Evolutionary conservation across 192 early-diverging fungal genomes (phyloP).

Genomic region (Paraglomus brasilianum): DNA sequence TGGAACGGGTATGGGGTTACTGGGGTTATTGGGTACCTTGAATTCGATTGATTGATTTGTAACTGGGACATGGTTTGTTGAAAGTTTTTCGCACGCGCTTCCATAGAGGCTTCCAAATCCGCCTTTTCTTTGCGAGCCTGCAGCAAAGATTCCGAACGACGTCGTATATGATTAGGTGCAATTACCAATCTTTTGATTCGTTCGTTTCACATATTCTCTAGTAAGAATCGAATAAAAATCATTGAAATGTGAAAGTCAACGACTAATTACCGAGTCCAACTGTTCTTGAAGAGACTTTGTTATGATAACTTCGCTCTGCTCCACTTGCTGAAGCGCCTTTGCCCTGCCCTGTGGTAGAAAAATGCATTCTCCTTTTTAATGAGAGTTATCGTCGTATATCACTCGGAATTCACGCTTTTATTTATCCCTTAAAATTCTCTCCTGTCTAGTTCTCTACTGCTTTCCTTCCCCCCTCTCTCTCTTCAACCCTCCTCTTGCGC

Average conservation of each 20-base stretch:
- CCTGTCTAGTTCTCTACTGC: no score
- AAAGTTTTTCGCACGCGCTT: slow-evolving; percentile 32
- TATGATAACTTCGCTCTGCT: slow-evolving; percentile 41
- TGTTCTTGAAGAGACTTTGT: slow-evolving; percentile 44
- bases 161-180: background rate
- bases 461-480: no score
- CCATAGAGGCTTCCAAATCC: slow-evolving; percentile 35
- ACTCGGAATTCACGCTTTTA: no score
- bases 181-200: background rate
- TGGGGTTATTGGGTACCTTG: background rate
- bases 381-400: no score
- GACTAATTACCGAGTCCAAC: slow-evolving; percentile 38
- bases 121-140: slow-evolving; percentile 39
- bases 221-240: background rate
- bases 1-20: no score
- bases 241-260: background rate
- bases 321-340: slow-evolving; percentile 35
- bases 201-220: slow-evolving; percentile 7
- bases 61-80: slow-evolving; percentile 29
- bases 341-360: background rate
- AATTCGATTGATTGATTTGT: slow-evolving; percentile 12
- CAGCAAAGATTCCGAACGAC: background rate
- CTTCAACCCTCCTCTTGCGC: no score
- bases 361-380: no score
- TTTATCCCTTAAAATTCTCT: no score